These are phyloP conservation scores for Diutina ranongensis DNA, from an alignment of 1,139 yeast species.

Conservation along the genomic window DNA sequence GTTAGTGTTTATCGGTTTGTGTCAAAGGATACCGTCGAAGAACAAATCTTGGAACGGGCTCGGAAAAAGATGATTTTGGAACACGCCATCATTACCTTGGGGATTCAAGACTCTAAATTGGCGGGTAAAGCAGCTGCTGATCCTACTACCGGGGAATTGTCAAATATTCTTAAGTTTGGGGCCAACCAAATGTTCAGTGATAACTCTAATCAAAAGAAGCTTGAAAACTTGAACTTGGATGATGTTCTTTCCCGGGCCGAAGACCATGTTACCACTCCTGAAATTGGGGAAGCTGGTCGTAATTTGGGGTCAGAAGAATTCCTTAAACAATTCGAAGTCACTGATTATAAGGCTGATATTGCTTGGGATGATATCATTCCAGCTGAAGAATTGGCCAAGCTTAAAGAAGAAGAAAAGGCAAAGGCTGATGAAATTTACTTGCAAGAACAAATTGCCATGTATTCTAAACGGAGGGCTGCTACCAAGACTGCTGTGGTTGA, in stretches of 20 bases:
- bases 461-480: conserved; percentile 71
- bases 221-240: conserved; percentile 90
- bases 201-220: conserved; percentile 82
- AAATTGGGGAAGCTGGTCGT: conserved; percentile 66
- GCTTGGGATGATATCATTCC: conserved; percentile 99
- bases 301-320: conserved; percentile 98
- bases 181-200: conserved; percentile 98
- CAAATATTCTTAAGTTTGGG: conserved; percentile 93
- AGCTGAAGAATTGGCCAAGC: conserved; percentile 76
- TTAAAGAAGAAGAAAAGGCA: conserved; percentile 86
- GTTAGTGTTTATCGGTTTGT: conserved; percentile 96
- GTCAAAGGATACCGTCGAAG: conserved; percentile 95
- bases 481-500: conserved; percentile 16
- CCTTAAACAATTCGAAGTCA: conserved; percentile 92
- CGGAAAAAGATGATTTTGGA: conserved; percentile 96
- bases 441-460: conserved; percentile 83
- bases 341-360: conserved; percentile 96
- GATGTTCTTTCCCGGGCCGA: conserved; percentile 96
- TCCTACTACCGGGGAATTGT: conserved; percentile 38
- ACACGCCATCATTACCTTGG: conserved; percentile 92
- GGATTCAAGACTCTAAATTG: conserved; percentile 68
- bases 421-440: conserved; percentile 77
- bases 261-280: conserved; percentile 94
- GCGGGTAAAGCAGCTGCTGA: conserved; percentile 40
- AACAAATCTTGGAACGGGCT: conserved; percentile 92